Conservation (phyloP, 306 rosid genomes). For the Datisca glomerata region DNA sequence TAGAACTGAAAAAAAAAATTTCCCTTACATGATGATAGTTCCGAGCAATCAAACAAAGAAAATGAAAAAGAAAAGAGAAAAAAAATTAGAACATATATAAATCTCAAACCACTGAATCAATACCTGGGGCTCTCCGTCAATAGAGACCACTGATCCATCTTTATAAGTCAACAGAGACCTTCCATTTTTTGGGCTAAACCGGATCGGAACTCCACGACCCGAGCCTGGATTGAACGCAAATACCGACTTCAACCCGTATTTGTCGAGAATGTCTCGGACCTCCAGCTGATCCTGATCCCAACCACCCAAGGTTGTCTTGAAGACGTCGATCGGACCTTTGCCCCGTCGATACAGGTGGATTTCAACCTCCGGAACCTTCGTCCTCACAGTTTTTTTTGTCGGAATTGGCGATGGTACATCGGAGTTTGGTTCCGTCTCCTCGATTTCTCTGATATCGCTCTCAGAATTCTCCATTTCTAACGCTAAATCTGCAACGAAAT, state of each 20-base stretch:
- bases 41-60: too few relatives aligned
- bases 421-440: constrained; percentile 11
- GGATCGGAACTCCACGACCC: constrained; percentile 68
- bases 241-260: constrained; percentile 48
- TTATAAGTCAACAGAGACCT: constrained; percentile 52
- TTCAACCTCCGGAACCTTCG: constrained; percentile 48
- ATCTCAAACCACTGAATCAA: too few relatives aligned
- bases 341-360: constrained; percentile 54
- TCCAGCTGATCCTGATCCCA: constrained; percentile 92
- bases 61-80: neutral
- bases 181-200: constrained; percentile 64
- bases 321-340: constrained; percentile 63
- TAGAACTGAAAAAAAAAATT: too few relatives aligned
- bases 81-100: neutral
- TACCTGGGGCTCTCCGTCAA: constrained; percentile 92
- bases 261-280: constrained; percentile 63
- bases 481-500: too few relatives aligned
- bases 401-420: constrained; percentile 5
- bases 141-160: constrained; percentile 43
- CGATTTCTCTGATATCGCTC: constrained; percentile 18
- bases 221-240: constrained; percentile 42
- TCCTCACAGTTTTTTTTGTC: constrained; percentile 15
- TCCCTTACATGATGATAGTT: too few relatives aligned
- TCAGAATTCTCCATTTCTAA: constrained; percentile 7
- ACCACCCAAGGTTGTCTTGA: constrained; percentile 53